Percentiles rank a stretch among this genome's conserved stretches.
Evolutionary conservation across 2,329 filamentous ascomycete genomes (phyloP).

Genomic region (Dryadomyces sulphureus): DNA sequence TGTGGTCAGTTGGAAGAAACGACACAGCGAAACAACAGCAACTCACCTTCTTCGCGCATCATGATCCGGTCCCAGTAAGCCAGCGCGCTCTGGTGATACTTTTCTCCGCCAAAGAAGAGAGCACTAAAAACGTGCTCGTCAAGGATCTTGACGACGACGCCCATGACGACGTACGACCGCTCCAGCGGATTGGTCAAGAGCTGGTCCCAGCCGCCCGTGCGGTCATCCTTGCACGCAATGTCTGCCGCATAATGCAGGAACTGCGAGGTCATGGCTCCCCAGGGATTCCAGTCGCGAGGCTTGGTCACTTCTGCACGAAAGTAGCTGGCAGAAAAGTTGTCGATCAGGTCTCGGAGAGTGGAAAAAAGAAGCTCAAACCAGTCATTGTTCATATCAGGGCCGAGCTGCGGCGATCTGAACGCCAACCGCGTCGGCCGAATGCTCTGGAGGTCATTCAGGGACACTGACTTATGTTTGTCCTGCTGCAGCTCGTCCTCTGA

Average conservation of each 20-base stretch:
- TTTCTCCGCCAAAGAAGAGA: slow-evolving; percentile 24
- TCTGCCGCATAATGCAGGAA: slow-evolving; percentile 20
- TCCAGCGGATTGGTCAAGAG: slow-evolving; percentile 16
- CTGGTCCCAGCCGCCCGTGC: slow-evolving; percentile 19
- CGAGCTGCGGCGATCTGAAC: slow-evolving; percentile 10
- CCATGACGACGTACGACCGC: slow-evolving; percentile 20
- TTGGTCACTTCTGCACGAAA: slow-evolving; percentile 13
- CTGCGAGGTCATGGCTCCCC: slow-evolving; percentile 12
- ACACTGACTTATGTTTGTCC: background rate
- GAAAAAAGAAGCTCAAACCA: slow-evolving; percentile 16
- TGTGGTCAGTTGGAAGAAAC: background rate
- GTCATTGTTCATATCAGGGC: slow-evolving; percentile 9
- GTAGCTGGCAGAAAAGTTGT: slow-evolving; percentile 13
- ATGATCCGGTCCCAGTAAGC: slow-evolving; percentile 17
- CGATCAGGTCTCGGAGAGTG: slow-evolving; percentile 15
- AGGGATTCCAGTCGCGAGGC: background rate
- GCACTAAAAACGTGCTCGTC: slow-evolving; percentile 23
- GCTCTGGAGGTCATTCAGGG: slow-evolving; percentile 2
- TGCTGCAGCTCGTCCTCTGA: background rate
- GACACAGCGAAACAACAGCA: background rate
- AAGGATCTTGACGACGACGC: slow-evolving; percentile 22
- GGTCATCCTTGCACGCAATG: slow-evolving; percentile 21
- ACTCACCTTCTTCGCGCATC: slow-evolving; percentile 19
- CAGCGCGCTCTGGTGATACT: slow-evolving; percentile 15
- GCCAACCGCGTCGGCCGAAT: slow-evolving; percentile 12